Conservation (phyloP, 495 filamentous ascomycete genomes). For the Tetracladium marchalianum region DNA sequence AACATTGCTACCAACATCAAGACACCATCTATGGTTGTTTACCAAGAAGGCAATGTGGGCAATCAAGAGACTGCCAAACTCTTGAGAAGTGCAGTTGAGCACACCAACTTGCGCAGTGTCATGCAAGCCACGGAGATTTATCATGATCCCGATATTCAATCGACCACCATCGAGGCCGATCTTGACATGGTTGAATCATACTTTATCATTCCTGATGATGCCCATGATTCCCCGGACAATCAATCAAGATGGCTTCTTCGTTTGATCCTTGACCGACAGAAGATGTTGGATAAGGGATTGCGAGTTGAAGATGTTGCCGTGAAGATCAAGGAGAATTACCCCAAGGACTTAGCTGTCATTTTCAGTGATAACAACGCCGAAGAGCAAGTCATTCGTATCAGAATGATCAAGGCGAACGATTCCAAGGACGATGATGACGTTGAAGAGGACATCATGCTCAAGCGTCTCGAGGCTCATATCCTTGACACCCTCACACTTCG, state of each 20-base stretch:
- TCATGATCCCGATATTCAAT: constrained; percentile 86
- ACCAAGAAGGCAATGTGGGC: constrained; percentile 48
- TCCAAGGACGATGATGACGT: constrained; percentile 70
- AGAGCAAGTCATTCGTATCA: constrained; percentile 86
- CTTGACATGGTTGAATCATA: constrained; percentile 92
- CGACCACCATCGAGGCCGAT: constrained; percentile 79
- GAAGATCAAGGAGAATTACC: constrained; percentile 78
- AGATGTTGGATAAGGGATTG: constrained; percentile 89
- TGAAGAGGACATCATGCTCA: constrained; percentile 83
- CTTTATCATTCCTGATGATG: constrained; percentile 87
- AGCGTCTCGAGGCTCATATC: constrained; percentile 81
- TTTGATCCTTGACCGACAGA: constrained; percentile 84
- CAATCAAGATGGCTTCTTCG: constrained; percentile 95
- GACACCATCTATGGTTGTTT: constrained; percentile 96
- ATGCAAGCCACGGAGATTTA: constrained; percentile 90
- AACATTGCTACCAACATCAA: constrained; percentile 98
- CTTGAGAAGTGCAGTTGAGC: constrained; percentile 80
- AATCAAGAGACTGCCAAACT: constrained; percentile 75
- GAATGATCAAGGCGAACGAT: constrained; percentile 58
- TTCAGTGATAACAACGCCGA: constrained; percentile 98
- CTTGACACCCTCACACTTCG: constrained; percentile 83
- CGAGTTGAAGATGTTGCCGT: constrained; percentile 86
- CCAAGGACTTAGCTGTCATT: constrained; percentile 80
- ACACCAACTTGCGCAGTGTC: constrained; percentile 88
- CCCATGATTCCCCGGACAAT: constrained; percentile 52